Evolutionary conservation across 2,329 filamentous ascomycete species (phyloP), one percentile per base, ranked within the genome.

Genomic region (Aureobasidium musti): DNA sequence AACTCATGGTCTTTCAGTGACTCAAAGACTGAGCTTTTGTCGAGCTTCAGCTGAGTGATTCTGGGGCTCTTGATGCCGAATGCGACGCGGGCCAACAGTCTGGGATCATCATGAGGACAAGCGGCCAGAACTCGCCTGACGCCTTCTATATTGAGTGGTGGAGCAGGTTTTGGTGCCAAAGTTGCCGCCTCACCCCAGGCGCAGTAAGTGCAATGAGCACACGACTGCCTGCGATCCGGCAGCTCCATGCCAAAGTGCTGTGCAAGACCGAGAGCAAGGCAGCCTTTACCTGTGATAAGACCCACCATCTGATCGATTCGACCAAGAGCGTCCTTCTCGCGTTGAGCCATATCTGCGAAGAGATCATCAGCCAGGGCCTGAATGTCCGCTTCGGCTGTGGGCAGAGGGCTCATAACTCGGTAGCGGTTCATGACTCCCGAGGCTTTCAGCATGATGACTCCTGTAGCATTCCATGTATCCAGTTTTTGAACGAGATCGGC

Each of bases 21-120:
- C 53, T 80, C 82, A 71, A 86, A 87, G 0, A 83, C 78, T 0
- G 68, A 39, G 8, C 73, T 73, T 60, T 76, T 82, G 14, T 80
- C 77, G 37, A 88, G 69, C 71, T 82, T 84, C 63, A 86, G 72
- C 43, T 77, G 73, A 5, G 75, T 79, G 0, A 86, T 79, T 1
- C 85, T 76, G 0, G 86, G 87, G 69, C 84, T 88, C 52, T 78
- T 79, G 71, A 89, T 88, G 0, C 87, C 87, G 72, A 88, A 89
- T 0, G 86, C 86, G 4, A 89, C 76, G 23, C 83, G 79, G 0
- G 87, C 84, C 33, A 89, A 75, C 69, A 87, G 84, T 14, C 86
- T 75, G 2, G 86, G 79, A 71, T 89, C 86, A 54, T 89, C 83
- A 2, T 84, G 78, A 0, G 82, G 79, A 0, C 75, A 70, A 14